Conservation (phyloP, 192 early-diverging fungal species). For the Dimargaris cristalligena region DNA sequence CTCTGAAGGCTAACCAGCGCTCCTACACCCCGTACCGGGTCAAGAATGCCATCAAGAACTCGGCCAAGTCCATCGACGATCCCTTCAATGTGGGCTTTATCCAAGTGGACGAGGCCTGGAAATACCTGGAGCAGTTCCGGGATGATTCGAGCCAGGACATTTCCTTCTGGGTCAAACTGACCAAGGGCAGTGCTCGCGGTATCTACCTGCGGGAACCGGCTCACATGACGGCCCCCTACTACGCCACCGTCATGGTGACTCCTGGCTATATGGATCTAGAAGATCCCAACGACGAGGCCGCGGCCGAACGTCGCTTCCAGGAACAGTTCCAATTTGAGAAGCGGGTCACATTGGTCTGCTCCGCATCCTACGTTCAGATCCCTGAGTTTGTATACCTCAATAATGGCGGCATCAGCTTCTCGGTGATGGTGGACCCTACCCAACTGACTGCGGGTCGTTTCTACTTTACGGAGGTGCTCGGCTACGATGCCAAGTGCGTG, state of each 20-base stretch:
- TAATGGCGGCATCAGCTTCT: slow-evolving; percentile 44
- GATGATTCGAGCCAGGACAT: slow-evolving; percentile 45
- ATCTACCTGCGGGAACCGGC: slow-evolving; percentile 70
- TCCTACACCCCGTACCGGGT: slow-evolving; percentile 71
- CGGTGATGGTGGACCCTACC: slow-evolving; percentile 62
- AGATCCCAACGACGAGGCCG: slow-evolving; percentile 37
- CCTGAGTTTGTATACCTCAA: slow-evolving; percentile 60
- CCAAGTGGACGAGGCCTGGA: slow-evolving; percentile 78
- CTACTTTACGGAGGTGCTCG: slow-evolving; percentile 61
- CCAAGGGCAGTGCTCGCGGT: slow-evolving; percentile 36
- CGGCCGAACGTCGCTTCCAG: slow-evolving; percentile 34
- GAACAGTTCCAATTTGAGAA: slow-evolving; percentile 61
- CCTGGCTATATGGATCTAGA: slow-evolving; percentile 25
- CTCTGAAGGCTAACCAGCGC: slow-evolving; percentile 49
- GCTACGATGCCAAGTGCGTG: slow-evolving; percentile 54
- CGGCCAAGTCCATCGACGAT: slow-evolving; percentile 64
- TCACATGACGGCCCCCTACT: slow-evolving; percentile 46
- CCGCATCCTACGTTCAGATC: slow-evolving; percentile 56
- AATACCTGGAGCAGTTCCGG: slow-evolving; percentile 46
- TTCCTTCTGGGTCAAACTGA: slow-evolving; percentile 32
- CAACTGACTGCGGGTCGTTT: slow-evolving; percentile 53
- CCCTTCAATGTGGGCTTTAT: slow-evolving; percentile 59
- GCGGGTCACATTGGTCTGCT: slow-evolving; percentile 47
- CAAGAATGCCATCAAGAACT: slow-evolving; percentile 54
- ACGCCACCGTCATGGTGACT: slow-evolving; percentile 23